Conservation (phyloP, 1,139 yeast species). For the Suhomyces anneliseae region DNA sequence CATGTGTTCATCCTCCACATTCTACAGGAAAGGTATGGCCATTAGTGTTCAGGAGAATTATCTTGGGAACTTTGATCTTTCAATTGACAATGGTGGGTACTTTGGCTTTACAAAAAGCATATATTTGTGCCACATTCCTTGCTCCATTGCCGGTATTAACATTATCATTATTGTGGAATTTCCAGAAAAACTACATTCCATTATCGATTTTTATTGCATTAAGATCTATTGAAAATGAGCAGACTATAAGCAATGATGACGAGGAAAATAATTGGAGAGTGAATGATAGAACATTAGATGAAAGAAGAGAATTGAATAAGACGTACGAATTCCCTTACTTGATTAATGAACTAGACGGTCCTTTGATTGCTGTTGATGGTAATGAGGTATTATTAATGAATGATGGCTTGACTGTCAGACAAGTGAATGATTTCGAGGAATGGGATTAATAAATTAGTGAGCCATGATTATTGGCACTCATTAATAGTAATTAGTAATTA, state of each 20-base stretch:
- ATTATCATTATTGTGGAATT: slow-evolving; percentile 70
- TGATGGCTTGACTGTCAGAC: slow-evolving; percentile 54
- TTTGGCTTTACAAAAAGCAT: slow-evolving; percentile 75
- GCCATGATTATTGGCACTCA: neutral
- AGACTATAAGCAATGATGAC: slow-evolving; percentile 7
- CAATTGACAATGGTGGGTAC: slow-evolving; percentile 94
- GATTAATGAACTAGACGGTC: slow-evolving; percentile 72
- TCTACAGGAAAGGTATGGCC: slow-evolving; percentile 92
- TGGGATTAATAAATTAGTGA: slow-evolving; percentile 34
- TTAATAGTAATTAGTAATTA: no score
- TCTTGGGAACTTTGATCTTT: slow-evolving; percentile 68
- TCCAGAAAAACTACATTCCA: slow-evolving; percentile 79
- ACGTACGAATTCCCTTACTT: slow-evolving; percentile 77
- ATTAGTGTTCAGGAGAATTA: slow-evolving; percentile 68
- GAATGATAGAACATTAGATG: slow-evolving; percentile 54
- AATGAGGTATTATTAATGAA: slow-evolving; percentile 61
- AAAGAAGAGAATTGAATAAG: slow-evolving; percentile 63
- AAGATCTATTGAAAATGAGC: slow-evolving; percentile 39
- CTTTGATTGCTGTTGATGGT: slow-evolving; percentile 70
- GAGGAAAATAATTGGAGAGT: slow-evolving; percentile 11
- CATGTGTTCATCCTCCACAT: slow-evolving; percentile 85
- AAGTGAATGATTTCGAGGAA: slow-evolving; percentile 47
- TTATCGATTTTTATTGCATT: slow-evolving; percentile 83
- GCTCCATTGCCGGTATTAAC: slow-evolving; percentile 76
- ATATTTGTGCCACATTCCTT: slow-evolving; percentile 65